phyloP scores from a whole-genome alignment of 1,284 basidiomycete genomes.

The Trametes hirsuta region DNA sequence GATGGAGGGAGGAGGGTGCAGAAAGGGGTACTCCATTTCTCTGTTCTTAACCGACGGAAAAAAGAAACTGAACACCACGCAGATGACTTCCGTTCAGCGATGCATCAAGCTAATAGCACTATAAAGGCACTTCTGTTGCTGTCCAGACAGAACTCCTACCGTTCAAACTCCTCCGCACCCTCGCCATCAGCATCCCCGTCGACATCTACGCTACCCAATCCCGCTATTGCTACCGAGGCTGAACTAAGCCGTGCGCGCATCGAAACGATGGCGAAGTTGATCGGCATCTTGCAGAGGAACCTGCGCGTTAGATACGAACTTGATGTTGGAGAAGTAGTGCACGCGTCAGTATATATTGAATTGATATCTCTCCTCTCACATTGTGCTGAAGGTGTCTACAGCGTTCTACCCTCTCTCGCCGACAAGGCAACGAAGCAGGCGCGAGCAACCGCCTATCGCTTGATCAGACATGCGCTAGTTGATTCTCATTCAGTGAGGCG shows the following conservation, averaged over 20 bases:
- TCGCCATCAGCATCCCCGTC: constrained; percentile 51
- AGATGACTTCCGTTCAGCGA: constrained; percentile 73
- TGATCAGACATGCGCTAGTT: constrained; percentile 81
- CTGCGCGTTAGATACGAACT: constrained; percentile 80
- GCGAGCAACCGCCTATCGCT: constrained; percentile 86
- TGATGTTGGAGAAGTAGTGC: constrained; percentile 69
- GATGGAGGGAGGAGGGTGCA: constrained; percentile 27
- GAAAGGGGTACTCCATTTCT: constrained; percentile 31
- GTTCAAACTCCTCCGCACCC: constrained; percentile 18
- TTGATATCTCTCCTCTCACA: background rate
- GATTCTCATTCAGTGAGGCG: constrained; percentile 67
- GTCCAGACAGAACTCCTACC: constrained; percentile 17
- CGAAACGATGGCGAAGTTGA: constrained; percentile 69
- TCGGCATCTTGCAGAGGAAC: constrained; percentile 72
- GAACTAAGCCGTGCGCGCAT: constrained; percentile 62
- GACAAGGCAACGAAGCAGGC: constrained; percentile 77
- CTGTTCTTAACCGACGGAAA: background rate
- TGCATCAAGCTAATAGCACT: constrained; percentile 61
- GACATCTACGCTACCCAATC: constrained; percentile 39
- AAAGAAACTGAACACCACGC: constrained; percentile 10
- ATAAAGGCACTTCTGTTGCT: constrained; percentile 52
- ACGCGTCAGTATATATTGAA: constrained; percentile 56
- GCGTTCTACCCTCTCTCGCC: constrained; percentile 75
- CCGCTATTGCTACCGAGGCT: constrained; percentile 39
- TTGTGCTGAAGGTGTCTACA: constrained; percentile 36